Base-by-base conservation (phyloP, 768 basidiomycete species). In the Pisolithus sp. region DNA sequence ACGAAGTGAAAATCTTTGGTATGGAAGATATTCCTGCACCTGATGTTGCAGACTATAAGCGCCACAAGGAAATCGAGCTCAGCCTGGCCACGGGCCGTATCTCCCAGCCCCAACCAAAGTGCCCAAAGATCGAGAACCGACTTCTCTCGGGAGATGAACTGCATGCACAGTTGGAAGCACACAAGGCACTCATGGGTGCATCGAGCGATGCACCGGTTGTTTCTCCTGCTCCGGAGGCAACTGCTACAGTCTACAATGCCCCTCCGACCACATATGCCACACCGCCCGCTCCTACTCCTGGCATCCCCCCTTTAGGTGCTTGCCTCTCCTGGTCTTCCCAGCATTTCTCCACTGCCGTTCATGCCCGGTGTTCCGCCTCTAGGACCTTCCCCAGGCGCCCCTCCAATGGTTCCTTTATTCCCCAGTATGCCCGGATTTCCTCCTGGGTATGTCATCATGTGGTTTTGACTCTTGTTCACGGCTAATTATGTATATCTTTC, bases 1-100 rank as follows among this genome's bases (percentile, higher is more conserved):
- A 97, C 60, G 95, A 98, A 66, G 87, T 99, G 36, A 96, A 99
- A 71, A 98, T 99, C 45, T 98, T 98, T 58, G 96, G 96, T 21
- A 98, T 99, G 96, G 95, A 96, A 66, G 96, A 95, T 50, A 93
- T 97, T 46, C 93, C 93, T 7, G 86, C 86, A 4, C 89, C 92
- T 31, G 94, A 95, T 68, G 80, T 95, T 18, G 93, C 90, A 12
- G 95, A 94, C 68, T 98, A 94, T 78, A 95, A 91, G 65, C 86
- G 92, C 48, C 85, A 90, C 57, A 96, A 96, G 65, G 94, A 95
- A 67, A 88, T 91, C 56, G 93, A 97, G 65, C 81, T 92, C 4
- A 94, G 96, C 30, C 79, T 93, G 23, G 78, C 81, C 17, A 83
- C 87, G 2, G 89, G 89, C 5, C 81, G 86, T 7, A 92, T 90